Conservation (phyloP, 164 flowering plant genomes). For the Aristolochia californica region DNA sequence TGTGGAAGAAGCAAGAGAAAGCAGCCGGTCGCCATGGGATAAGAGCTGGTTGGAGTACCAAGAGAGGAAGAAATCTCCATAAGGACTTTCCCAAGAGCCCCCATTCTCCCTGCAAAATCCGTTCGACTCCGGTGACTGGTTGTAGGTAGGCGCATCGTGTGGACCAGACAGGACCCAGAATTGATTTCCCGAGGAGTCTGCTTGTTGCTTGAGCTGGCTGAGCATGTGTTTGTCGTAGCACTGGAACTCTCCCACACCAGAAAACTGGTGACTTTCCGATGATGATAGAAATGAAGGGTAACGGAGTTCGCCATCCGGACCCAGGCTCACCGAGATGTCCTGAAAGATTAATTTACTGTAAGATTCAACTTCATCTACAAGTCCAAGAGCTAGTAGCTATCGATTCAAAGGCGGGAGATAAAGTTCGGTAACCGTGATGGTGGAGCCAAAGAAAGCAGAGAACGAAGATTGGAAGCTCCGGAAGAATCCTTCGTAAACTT, state of each 20-base stretch:
- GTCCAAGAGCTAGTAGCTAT: no score
- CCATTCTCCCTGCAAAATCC: constrained; percentile 57
- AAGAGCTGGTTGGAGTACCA: constrained; percentile 79
- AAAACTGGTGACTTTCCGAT: constrained; percentile 5
- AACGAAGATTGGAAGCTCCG: constrained; percentile 72
- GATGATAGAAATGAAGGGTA: constrained; percentile 51
- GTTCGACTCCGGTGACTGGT: constrained; percentile 35
- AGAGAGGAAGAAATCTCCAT: constrained; percentile 85
- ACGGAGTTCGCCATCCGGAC: constrained; percentile 92
- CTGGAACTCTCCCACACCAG: constrained; percentile 84
- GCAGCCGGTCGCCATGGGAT: constrained; percentile 57
- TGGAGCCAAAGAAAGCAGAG: constrained; percentile 54
- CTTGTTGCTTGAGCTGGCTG: constrained; percentile 46
- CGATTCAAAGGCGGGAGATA: no score
- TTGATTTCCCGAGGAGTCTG: constrained; percentile 47
- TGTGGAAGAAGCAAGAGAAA: constrained; percentile 47
- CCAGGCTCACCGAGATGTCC: constrained; percentile 84
- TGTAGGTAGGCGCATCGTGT: constrained; percentile 67
- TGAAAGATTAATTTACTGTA: constrained; percentile 13
- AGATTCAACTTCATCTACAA: no score
- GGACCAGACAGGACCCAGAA: constrained; percentile 86
- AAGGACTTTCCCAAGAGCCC: constrained; percentile 86
- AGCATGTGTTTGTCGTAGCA: constrained; percentile 84
- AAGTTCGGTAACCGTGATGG: constrained; percentile 63
- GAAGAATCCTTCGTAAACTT: constrained; percentile 54